Base-by-base conservation (phyloP, 1,284 basidiomycete genomes). In the Apiotrichum sp. region DNA sequence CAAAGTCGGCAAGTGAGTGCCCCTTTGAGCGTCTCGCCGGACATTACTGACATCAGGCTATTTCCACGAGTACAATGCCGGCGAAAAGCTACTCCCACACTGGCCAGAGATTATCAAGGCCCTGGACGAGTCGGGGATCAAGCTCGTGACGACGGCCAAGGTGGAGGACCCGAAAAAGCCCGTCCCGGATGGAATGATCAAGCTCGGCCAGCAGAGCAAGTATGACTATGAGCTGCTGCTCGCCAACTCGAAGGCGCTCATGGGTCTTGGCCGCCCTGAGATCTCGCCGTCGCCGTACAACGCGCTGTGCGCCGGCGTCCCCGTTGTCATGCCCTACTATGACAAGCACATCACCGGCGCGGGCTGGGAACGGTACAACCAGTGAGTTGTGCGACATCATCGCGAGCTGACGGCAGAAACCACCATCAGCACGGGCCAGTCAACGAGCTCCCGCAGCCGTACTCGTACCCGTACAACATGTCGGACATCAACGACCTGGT, bases 261-360 rank as follows among this genome's bases (percentile, higher is more conserved):
- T 76, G 0, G 74, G 74, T 0, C 65, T 76, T 29, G 72, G 72
- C 16, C 50, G 56, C 10, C 73, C 73, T 8, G 52, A 58, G 7
- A 70, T 73, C 52, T 67, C 65, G 49, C 74, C 73, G 2, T 68
- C 65, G 34, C 69, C 72, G 0, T 75, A 70, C 58, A 65, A 62
- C 31, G 64, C 71, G 1, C 48, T 75, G 63, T 73, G 56, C 53
- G 70, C 70, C 59, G 74, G 69, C 11, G 72, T 69, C 4, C 74
- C 74, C 1, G 68, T 72, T 29, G 65, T 76, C 13, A 50, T 76
- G 16, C 73, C 74, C 2, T 68, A 68, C 58, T 66, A 66, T 29
- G 10, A 14, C 45, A 46, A 9, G 8, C 14, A 33, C 10, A 45
- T 46, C 10, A 13, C 11, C 4, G 42, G 46, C n/a, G 22, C 11